Evolutionary conservation across 768 basidiomycete genomes (phyloP).

Genomic region (Mycena indigotica): DNA sequence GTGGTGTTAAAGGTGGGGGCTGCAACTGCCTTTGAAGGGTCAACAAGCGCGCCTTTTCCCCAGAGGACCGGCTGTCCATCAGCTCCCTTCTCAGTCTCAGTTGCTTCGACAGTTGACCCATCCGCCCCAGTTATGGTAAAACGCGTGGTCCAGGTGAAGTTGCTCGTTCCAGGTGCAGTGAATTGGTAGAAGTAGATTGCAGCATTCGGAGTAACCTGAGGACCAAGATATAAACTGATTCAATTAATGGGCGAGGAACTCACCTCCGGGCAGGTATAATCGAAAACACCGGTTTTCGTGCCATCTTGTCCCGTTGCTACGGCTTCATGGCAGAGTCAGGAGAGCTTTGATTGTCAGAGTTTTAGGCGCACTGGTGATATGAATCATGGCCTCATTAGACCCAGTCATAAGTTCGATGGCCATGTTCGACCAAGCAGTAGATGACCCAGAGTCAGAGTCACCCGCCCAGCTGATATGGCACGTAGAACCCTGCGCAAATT

Average conservation of each 20-base stretch:
- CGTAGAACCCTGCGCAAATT: constrained; percentile 56
- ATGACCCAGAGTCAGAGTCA: constrained; percentile 43
- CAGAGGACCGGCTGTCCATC: constrained; percentile 56
- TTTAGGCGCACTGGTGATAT: constrained; percentile 57
- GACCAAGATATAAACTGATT: too few relatives aligned
- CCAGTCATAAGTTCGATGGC: constrained; percentile 82
- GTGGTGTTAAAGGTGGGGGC: constrained; percentile 34
- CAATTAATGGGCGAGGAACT: too few relatives aligned
- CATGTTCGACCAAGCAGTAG: constrained; percentile 70
- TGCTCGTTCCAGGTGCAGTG: constrained; percentile 42
- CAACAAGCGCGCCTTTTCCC: constrained; percentile 63
- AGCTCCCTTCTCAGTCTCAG: constrained; percentile 57
- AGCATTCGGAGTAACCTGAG: constrained; percentile 66
- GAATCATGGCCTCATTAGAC: constrained; percentile 67
- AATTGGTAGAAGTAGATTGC: constrained; percentile 85
- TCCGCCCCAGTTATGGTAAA: constrained; percentile 66
- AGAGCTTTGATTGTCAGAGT: not conserved
- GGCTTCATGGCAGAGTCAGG: constrained; percentile 33
- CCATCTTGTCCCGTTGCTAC: constrained; percentile 65
- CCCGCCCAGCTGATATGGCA: constrained; percentile 64
- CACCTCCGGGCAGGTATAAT: constrained; percentile 70
- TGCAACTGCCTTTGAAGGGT: constrained; percentile 42
- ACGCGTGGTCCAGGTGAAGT: constrained; percentile 69
- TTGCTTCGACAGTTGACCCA: constrained; percentile 49
- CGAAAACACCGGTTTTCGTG: constrained; percentile 51